Base-by-base conservation (phyloP, 2,329 filamentous ascomycete species). In the Diplodia seriata region DNA sequence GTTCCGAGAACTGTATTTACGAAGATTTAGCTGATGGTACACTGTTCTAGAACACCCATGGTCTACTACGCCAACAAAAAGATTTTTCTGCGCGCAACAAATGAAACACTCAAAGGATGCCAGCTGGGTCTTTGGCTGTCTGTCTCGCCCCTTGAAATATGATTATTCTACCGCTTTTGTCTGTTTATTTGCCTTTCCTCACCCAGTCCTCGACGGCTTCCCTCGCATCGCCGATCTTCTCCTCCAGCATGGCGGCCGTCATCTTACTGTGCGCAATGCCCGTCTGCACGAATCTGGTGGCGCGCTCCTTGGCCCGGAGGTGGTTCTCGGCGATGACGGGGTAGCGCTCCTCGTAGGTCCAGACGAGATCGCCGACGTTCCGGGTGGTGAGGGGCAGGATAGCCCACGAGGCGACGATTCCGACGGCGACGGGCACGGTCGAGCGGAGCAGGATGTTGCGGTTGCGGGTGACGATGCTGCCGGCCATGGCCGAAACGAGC, bases 401-500 rank as follows among this genome's bases (percentile, higher is more conserved):
- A 70, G 89, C 85, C 88, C 93, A 95, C 69, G 92, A 93, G 68
- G 93, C 91, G 67, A 89, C 89, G 70, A 97, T 83, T 72, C 94
- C 95, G 53, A 97, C 88, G 23, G 90, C 89, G 61, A 94, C 80
- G 12, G 95, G 95, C 1, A 91, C 86, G 1, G 89, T 84, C 66
- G 90, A 89, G 72, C 95, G 89, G 66, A 99, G 83, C 70, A 97
- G 79, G 70, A 98, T 86, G 79, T 91, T 94, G 74, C 94, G 89
- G 84, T 97, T 96, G 71, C 94, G 89, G 67, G 92, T 89, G 67
- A 97, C 84, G 78, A 99, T 98, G 80, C 89, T 93, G 73, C 94
- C 95, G 43, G 95, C 92, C 94, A 99, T 97, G 74, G 92, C 90
- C 51, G 94, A 90, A 57, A 99, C 94, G 36, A 97, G 87, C 56